Conservation (phyloP, 139 green algal genomes). For the Mesotaenium endlicherianum region DNA sequence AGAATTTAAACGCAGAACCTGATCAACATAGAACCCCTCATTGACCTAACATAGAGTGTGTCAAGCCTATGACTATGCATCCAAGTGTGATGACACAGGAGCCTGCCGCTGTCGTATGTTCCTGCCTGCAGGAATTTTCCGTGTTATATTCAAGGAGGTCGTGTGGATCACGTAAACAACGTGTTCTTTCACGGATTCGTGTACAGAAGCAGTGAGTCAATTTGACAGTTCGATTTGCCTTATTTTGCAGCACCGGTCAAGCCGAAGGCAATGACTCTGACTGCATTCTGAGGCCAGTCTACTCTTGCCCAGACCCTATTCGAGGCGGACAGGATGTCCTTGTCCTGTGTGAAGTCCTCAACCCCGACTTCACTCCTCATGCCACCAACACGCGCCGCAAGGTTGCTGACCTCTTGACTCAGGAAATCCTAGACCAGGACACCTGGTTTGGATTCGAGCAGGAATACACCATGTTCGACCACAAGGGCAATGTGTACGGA, state of each 20-base stretch:
- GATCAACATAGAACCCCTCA: too few relatives aligned
- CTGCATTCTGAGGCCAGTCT: constrained; percentile 85
- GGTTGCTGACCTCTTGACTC: constrained; percentile 69
- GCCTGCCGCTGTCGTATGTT: too few relatives aligned
- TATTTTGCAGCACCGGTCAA: constrained; percentile 67
- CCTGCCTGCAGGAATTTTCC: too few relatives aligned
- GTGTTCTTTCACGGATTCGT: too few relatives aligned
- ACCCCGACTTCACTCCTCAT: constrained; percentile 72
- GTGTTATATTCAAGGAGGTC: too few relatives aligned
- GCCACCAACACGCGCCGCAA: constrained; percentile 80
- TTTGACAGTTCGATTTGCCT: not conserved
- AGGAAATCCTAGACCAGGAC: constrained; percentile 67
- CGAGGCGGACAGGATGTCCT: constrained; percentile 83
- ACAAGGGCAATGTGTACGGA: constrained; percentile 85
- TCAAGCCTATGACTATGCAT: too few relatives aligned
- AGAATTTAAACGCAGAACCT: too few relatives aligned
- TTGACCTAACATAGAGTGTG: too few relatives aligned
- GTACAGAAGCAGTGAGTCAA: too few relatives aligned
- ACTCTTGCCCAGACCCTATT: constrained; percentile 82
- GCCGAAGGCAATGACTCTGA: constrained; percentile 87
- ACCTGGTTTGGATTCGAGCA: constrained; percentile 90
- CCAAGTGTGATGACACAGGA: too few relatives aligned
- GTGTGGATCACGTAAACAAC: too few relatives aligned
- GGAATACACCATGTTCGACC: constrained; percentile 97
- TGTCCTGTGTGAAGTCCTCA: constrained; percentile 80